Percentiles rank a stretch among this genome's conserved stretches.
Conservation (phyloP, 345 rosid genomes). For the Bruguiera sexangula region DNA sequence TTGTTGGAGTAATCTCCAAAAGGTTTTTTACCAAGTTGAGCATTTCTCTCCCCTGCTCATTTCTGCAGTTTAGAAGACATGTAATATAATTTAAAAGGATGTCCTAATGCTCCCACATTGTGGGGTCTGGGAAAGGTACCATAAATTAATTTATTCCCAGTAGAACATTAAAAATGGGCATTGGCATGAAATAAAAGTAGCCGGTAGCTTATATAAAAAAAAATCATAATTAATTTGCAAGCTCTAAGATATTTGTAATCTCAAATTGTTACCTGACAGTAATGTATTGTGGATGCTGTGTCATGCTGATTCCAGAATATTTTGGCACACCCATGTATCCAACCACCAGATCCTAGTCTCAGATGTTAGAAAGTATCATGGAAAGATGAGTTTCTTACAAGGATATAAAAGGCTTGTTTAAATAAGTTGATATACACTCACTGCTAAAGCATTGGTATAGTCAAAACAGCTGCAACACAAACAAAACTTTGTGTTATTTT, state of each 20-base stretch:
- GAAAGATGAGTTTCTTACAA: neutral
- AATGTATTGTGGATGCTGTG: conserved; percentile 88
- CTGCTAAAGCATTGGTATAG: conserved; percentile 95
- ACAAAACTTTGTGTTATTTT: neutral
- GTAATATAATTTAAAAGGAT: no score
- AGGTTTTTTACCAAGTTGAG: conserved; percentile 74
- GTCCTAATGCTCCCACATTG: no score
- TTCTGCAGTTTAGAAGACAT: conserved; percentile 41
- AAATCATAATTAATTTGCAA: conserved; percentile 1
- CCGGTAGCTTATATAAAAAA: neutral
- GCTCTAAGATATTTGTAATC: conserved; percentile 1
- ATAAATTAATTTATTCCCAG: neutral
- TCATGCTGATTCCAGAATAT: conserved; percentile 82
- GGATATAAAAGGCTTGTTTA: neutral
- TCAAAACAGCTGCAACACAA: conserved; percentile 78
- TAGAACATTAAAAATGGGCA: neutral
- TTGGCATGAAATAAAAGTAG: neutral
- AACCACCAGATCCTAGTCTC: conserved; percentile 77
- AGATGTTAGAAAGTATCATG: conserved; percentile 12
- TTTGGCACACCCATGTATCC: conserved; percentile 99
- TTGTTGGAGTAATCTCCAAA: conserved; percentile 77
- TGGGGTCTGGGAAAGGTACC: neutral
- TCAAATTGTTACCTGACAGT: conserved; percentile 61
- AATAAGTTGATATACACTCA: conserved; percentile 39
- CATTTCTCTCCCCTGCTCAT: conserved; percentile 89